Evolutionary conservation across 2,329 filamentous ascomycete genomes (phyloP), one percentile per base, ranked within the genome.

Genomic region (Calonectria leucothoes): DNA sequence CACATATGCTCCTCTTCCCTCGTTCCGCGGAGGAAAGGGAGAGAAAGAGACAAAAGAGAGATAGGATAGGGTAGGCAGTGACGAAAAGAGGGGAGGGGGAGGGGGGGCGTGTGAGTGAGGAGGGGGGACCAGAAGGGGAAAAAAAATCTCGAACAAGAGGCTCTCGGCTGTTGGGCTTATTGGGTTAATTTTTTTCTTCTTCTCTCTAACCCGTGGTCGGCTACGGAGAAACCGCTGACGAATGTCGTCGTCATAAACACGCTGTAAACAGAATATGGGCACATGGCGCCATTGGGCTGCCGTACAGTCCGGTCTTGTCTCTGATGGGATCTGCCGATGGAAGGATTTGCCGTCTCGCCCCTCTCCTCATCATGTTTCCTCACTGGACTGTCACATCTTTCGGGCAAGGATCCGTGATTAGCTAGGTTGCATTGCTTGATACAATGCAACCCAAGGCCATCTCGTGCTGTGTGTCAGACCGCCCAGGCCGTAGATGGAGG

Each of bases 231-330:
- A 42, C 37, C 42, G 42, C 45, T 55, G 67, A 70, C 35, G 67
- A 59, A 64, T 51, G 48, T 7, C 67, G 67, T 55, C 67, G 57
- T 64, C 57, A 70, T 64, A 64, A 70, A 64, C 35, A 31, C 23
- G 35, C 23, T 70, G 35, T 10, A 48, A 64, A 45, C 61, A 23
- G 33, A 61, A 55, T 35, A 35, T 70, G 27, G 33, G 55, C 55
- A 35, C 20, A 64, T 64, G 67, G 35, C 33, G 51, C 23, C 31
- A 63, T 52, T 39, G 37, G 42, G 65, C 51, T 45, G 42, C 42
- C 23, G 42, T 45, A 23, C 42, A 45, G 42, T 25, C 14, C 25
- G n/a, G 48, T 25, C 67, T 31, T 51, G 33, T 12, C 42, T 39
- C 29, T 52, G 49, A 55, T 42, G 15, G 35, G 37, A 61, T 61